Evolutionary conservation across 2,329 filamentous ascomycete species (phyloP).

Genomic region (Scolecobasidium constrictum): DNA sequence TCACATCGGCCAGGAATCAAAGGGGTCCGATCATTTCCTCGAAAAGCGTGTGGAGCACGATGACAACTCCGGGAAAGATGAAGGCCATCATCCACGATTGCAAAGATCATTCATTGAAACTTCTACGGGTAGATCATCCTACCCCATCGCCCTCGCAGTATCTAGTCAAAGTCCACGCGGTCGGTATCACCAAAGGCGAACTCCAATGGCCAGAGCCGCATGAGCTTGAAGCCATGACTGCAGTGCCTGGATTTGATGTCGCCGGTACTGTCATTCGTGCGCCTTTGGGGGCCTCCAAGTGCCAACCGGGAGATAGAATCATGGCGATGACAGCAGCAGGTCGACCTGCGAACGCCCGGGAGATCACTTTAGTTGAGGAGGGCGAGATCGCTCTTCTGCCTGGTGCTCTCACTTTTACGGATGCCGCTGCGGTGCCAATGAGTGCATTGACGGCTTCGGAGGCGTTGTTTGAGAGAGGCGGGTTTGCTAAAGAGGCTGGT

Average conservation of each 20-base stretch:
- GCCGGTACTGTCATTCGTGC: constrained; percentile 27
- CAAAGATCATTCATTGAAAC: constrained; percentile 12
- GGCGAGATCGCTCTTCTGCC: constrained; percentile 7
- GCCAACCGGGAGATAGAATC: constrained; percentile 1
- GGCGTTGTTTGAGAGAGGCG: constrained; percentile 10
- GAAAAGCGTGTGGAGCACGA: too few relatives aligned
- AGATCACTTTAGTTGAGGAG: constrained; percentile 3
- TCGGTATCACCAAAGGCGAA: constrained; percentile 31
- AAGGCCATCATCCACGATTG: constrained; percentile 14
- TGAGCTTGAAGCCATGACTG: constrained; percentile 11
- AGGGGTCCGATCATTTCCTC: too few relatives aligned
- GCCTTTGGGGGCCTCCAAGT: constrained; percentile 14
- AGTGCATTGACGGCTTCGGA: constrained; percentile 10
- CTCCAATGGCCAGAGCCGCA: constrained; percentile 31
- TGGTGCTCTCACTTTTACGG: neutral
- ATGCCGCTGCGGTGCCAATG: constrained; percentile 10
- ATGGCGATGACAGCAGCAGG: constrained; percentile 6
- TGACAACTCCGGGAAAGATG: too few relatives aligned
- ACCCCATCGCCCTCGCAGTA: constrained; percentile 19
- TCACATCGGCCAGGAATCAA: too few relatives aligned
- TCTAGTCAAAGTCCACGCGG: constrained; percentile 29
- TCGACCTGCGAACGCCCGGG: constrained; percentile 7
- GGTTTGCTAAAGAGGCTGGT: constrained; percentile 13
- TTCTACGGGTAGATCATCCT: constrained; percentile 15
- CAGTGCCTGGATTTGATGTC: constrained; percentile 32